Evolutionary conservation across 2,329 filamentous ascomycete genomes (phyloP).

Genomic region (Ceratocystis eucalypticola): DNA sequence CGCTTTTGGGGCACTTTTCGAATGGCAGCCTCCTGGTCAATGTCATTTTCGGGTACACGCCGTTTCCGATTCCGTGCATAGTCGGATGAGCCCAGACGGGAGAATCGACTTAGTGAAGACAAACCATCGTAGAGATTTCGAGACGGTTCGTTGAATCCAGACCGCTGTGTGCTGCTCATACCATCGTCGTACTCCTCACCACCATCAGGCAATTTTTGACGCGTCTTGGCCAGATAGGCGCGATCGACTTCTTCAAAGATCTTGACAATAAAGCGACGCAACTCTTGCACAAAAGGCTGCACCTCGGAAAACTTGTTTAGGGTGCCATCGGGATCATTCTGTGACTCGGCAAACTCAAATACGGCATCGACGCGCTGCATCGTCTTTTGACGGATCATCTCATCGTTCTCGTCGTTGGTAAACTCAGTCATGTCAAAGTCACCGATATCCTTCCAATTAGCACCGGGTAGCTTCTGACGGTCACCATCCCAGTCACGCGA

Average conservation of each 20-base stretch:
- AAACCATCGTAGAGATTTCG: conserved; percentile 18
- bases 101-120: conserved; percentile 17
- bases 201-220: conserved; percentile 18
- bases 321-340: conserved; percentile 12
- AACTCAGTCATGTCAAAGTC: conserved; percentile 17
- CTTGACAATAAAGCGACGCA: conserved; percentile 17
- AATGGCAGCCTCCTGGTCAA: background rate
- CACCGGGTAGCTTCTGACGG: conserved; percentile 8
- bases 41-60: conserved; percentile 11
- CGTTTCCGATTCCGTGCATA: conserved; percentile 17
- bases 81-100: conserved; percentile 14
- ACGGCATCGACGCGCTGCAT: conserved; percentile 14
- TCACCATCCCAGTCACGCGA: conserved; percentile 21
- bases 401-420: conserved; percentile 16
- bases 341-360: conserved; percentile 12
- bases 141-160: conserved; percentile 15
- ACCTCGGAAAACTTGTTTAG: conserved; percentile 17
- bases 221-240: conserved; percentile 18
- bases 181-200: conserved; percentile 12
- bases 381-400: conserved; percentile 11
- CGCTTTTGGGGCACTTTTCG: conserved; percentile 19
- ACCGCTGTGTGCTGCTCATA: conserved; percentile 3
- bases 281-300: conserved; percentile 16
- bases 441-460: conserved; percentile 17
- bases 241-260: conserved; percentile 19